Evolutionary conservation across 2,329 filamentous ascomycete species (phyloP), one percentile per base, ranked within the genome.

Genomic region (Paecilomyces formosus): DNA sequence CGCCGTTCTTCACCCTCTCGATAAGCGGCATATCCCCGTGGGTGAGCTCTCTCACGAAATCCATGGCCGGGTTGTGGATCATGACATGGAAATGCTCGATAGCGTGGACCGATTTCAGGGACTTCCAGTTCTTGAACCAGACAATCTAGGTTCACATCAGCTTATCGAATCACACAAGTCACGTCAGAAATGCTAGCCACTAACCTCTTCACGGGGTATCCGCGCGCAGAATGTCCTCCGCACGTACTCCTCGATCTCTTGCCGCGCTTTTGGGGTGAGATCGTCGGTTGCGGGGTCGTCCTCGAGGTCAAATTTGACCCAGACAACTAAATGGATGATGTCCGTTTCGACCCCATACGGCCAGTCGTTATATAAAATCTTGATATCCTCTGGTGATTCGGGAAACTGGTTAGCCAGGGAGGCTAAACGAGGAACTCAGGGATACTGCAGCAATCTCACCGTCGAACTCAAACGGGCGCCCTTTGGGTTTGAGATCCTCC

Each of bases 41-140:
- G 5, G 91, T 96, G 61, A 96, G 81, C 57, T 85, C 77, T 55
- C 78, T 76, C 53, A 96, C 74, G 64, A 95, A 90, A 3, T 78
- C 80, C 45, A 80, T 78, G 65, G 93, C 86, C 0, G 92, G 87
- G 65, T 90, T 81, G 71, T 87, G 89, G 57, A 97, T 78, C 91
- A 97, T 92, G 68, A 97, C 88, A 73, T 97, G 93, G 69, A 97
- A 94, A 72, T 97, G 93, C 78, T 97, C 92, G 11, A 97, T 85
- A 0, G 89, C 85, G 66, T 91, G 85, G 28, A 97, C 85, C 24
- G 88, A 94, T 78, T 96, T 96, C 64, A 97, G 77, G 15, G 82
- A 84, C 57, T 80, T 83, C 91, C 92, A 96, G 69, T 97, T 97
- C 78, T 89, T 95, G 77, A 97, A 97, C 91, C 92, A 97, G 61